Percentiles rank a stretch among this genome's conserved stretches.
These are phyloP conservation scores for Turnera subulata DNA, from an alignment of 345 rosid genomes.

Conservation along the genomic window DNA sequence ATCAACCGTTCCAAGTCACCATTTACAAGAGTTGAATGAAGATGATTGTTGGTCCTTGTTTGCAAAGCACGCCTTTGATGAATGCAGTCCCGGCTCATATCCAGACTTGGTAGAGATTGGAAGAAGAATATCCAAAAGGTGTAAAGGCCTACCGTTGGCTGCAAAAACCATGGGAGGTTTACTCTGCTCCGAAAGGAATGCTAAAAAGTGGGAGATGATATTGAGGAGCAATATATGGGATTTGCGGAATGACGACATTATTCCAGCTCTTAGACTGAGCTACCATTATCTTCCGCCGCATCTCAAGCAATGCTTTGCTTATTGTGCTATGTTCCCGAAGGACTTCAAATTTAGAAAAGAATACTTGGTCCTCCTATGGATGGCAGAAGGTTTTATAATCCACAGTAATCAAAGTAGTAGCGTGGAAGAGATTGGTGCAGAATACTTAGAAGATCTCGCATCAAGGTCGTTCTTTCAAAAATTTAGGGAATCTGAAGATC, in stretches of 20 bases:
- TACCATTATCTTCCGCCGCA: constrained; percentile 25
- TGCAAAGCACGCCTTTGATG: constrained; percentile 6
- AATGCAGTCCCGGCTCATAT: neutral
- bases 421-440: neutral
- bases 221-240: neutral
- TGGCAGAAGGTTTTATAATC: neutral
- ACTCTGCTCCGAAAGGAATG: neutral
- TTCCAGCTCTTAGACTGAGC: constrained; percentile 10
- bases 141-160: constrained; percentile 9
- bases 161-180: neutral
- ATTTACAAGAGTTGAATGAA: neutral
- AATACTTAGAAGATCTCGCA: neutral
- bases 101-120: neutral
- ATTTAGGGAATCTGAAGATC: neutral
- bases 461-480: constrained; percentile 5
- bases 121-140: neutral
- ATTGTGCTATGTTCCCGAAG: constrained; percentile 5
- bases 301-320: constrained; percentile 1
- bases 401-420: neutral
- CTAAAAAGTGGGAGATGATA: constrained; percentile 6
- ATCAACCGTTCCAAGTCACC: neutral
- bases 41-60: constrained; percentile 2
- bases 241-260: neutral
- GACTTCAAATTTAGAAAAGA: neutral
- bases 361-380: neutral